phyloP scores from a whole-genome alignment of 2,329 filamentous ascomycete species.

The Fusarium domesticum region DNA sequence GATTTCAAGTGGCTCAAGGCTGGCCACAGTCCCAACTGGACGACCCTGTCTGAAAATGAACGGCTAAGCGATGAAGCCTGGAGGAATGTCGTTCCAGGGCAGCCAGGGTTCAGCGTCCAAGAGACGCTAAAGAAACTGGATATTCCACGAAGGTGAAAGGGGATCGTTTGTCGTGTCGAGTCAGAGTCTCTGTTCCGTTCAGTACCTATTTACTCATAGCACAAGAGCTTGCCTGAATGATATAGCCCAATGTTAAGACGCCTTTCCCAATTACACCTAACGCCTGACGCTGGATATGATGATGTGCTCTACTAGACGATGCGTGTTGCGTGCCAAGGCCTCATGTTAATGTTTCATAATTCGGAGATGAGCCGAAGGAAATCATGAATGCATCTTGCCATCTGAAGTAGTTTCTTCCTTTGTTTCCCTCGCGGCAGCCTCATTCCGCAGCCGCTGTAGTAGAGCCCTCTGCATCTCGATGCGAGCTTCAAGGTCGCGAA shows the following conservation, averaged over 20 bases:
- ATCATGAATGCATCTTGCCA: slow-evolving; percentile 44
- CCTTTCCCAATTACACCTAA: neutral
- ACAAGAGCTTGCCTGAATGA: no score
- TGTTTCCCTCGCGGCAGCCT: slow-evolving; percentile 39
- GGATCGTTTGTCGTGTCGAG: neutral
- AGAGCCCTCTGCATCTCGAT: slow-evolving; percentile 61
- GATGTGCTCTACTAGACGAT: no score
- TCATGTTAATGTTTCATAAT: no score
- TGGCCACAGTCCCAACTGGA: slow-evolving; percentile 87
- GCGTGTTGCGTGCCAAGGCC: no score
- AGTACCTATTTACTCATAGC: no score
- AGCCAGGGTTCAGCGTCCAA: slow-evolving; percentile 58
- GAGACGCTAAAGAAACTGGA: slow-evolving; percentile 60
- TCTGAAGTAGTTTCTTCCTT: slow-evolving; percentile 28
- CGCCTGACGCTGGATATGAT: neutral
- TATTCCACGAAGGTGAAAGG: slow-evolving; percentile 28
- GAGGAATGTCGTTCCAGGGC: slow-evolving; percentile 64
- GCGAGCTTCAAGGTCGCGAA: slow-evolving; percentile 60
- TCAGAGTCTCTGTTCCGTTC: slow-evolving; percentile 4
- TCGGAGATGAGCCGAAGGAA: no score
- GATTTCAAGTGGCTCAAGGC: slow-evolving; percentile 97
- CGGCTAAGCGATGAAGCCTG: slow-evolving; percentile 63
- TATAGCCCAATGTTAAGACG: neutral
- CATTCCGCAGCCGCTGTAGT: slow-evolving; percentile 50
- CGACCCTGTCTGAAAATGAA: slow-evolving; percentile 58